Evolutionary conservation across 2,329 filamentous ascomycete genomes (phyloP), one percentile per base, ranked within the genome.

Genomic region (Simplicillium aogashimaense): DNA sequence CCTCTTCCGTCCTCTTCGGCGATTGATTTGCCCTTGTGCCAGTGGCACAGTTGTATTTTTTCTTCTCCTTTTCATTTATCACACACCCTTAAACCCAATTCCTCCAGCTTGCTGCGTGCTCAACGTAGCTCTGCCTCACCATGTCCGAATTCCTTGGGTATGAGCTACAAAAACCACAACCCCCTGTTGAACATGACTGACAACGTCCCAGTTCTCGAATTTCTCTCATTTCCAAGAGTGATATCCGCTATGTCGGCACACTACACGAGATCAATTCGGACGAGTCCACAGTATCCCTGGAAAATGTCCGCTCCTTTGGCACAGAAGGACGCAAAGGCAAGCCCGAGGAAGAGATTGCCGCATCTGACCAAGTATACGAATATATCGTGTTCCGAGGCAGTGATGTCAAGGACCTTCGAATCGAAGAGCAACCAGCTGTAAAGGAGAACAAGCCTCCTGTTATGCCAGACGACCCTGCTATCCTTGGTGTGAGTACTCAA

Each of bases 331-430:
- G 92, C 49, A 83, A 82, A 57, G 78, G 74, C 50, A 80, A 82
- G 51, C 81, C 83, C 14, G 76, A 82, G 14, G 85, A 94, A 48
- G 89, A 95, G 65, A 84, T 95, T 43, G 67, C 83, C 30, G 76
- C 87, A 3, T 90, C 86, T 29, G 82, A 92, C 46, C 86, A 86
- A 59, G 76, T 95, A 56, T 98, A 95, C 70, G 92, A 97, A 60
- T 97, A 95, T 68, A 97, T 98, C 57, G 88, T 98, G 49, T 98
- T 98, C 65, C 83, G 90, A 45, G 92, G 92, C 53, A 95, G 87
- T 62, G 92, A 98, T 70, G 92, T 98, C 58, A 98, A 98, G 67
- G 92, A 98, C 62, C 74, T 98, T 54, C 85, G 87, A 54, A 90
- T 98, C 55, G 89, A 95, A 56, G 84, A 95, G 53, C 76, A 81